Base-by-base conservation (phyloP, 2,329 filamentous ascomycete species). In the Camptophora hylomeconis region DNA sequence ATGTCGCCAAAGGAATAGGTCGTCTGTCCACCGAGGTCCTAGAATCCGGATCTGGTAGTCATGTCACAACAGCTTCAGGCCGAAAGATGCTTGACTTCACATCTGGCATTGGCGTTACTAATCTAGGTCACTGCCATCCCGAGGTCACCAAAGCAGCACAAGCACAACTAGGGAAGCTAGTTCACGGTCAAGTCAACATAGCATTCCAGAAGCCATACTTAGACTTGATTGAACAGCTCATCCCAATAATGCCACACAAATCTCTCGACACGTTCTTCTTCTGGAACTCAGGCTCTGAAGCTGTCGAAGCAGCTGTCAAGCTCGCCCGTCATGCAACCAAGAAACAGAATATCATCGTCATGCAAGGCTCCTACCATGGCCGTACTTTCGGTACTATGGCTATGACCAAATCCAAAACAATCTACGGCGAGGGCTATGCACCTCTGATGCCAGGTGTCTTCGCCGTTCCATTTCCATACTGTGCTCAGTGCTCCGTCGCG, bases 181-280 rank as follows among this genome's bases (percentile, higher is more conserved):
- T 56, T 24, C 54, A 57, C 24, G 54, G 49, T 5, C 53, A 57
- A 34, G 48, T 55, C 29, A 56, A 56, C 40, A 57, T 57, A 29
- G 53, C 52, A 1, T 56, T 56, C 40, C 52, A 56, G 26, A 50
- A 52, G 31, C 50, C 53, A 4, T 53, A 52, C 32, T 41, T 53
- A 14, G 45, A 51, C 21, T 45, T 55, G 20, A 43, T 55, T 18
- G 35, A 54, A 28, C 34, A 38, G 2, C 38, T 55, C 6, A 36
- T 53, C 11, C 51, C 51, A 2, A 26, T 52, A 17, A 54, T 55
- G 52, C 52, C 52, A 4, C 44, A 55, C 33, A 40, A 43, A 11
- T 45, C 42, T 2, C 44, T 55, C n/a, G 47, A 55, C 38, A 53
- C 50, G 3, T 54, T 55, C 30, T 54, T 54, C 46, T 52, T 54